Evolutionary conservation across 2,329 filamentous ascomycete species (phyloP).

Genomic region (Ascochyta koolunga): DNA sequence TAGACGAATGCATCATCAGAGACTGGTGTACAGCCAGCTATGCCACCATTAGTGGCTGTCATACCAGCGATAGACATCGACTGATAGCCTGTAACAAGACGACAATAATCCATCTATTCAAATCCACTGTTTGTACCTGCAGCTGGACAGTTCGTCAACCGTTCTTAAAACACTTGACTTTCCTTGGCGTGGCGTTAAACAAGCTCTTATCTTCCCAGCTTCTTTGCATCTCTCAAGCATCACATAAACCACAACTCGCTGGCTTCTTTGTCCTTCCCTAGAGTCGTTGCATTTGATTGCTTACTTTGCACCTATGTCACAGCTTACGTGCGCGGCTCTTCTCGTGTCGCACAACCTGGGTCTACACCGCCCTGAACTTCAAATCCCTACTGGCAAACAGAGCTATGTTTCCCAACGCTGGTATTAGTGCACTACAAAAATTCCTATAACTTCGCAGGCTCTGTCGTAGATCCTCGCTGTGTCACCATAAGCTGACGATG

Average conservation of each 20-base stretch:
- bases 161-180: not conserved
- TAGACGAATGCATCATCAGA: not conserved
- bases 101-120: not conserved
- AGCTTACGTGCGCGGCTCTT: conserved; percentile 15
- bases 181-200: not conserved
- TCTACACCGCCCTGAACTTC: conserved; percentile 5
- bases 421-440: not conserved
- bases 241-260: not conserved
- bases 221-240: not conserved
- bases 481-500: conserved; percentile 16
- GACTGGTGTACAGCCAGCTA: not conserved
- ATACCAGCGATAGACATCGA: not conserved
- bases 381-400: not conserved
- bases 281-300: not conserved
- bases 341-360: conserved; percentile 5
- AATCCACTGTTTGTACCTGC: conserved; percentile 3
- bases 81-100: not conserved
- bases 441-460: not conserved
- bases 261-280: not conserved
- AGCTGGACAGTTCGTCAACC: not conserved
- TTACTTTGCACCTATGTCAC: conserved; percentile 5
- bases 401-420: not conserved
- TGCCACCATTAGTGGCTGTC: too few relatives aligned
- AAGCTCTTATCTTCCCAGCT: not conserved
- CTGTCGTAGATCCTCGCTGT: conserved; percentile 4